phyloP scores from a whole-genome alignment of 176 grass and related monocot genomes.

The Cocos nucifera region DNA sequence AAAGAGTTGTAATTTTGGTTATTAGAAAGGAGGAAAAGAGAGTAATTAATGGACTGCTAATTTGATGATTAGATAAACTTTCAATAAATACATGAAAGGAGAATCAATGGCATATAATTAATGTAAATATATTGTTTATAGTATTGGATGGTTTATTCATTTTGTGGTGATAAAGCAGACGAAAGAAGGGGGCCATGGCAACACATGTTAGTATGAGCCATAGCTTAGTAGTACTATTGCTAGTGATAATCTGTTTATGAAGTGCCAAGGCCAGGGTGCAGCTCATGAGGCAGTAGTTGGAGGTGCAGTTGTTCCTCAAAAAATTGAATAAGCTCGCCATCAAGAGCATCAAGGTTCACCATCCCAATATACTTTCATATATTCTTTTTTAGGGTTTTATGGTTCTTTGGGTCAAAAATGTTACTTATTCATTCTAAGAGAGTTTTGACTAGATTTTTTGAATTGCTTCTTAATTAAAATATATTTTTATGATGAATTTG shows the following conservation, averaged over 20 bases:
- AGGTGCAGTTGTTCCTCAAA: conserved; percentile 27
- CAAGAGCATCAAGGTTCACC: conserved; percentile 40
- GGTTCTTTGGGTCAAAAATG: background rate
- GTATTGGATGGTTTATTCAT: no score
- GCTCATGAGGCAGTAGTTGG: conserved; percentile 7
- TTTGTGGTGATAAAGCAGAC: no score
- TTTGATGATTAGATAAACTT: no score
- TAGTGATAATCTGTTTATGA: conserved; percentile 3
- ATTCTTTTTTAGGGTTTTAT: background rate
- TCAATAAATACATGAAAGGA: no score
- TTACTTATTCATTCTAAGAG: background rate
- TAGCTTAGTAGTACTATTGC: background rate
- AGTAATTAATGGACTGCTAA: no score
- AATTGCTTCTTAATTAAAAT: no score
- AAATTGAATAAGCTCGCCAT: conserved; percentile 44
- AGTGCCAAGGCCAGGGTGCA: background rate
- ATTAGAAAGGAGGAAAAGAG: no score
- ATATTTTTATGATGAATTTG: no score
- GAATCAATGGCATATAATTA: no score
- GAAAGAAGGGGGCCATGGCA: conserved; percentile 19
- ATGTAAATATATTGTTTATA: no score
- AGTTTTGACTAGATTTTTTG: background rate
- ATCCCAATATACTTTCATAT: background rate
- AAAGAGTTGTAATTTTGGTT: no score
- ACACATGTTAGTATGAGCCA: conserved; percentile 4